Evolutionary conservation across 495 filamentous ascomycete genomes (phyloP), one percentile per base, ranked within the genome.

Genomic region (Aspergillus avenaceus): DNA sequence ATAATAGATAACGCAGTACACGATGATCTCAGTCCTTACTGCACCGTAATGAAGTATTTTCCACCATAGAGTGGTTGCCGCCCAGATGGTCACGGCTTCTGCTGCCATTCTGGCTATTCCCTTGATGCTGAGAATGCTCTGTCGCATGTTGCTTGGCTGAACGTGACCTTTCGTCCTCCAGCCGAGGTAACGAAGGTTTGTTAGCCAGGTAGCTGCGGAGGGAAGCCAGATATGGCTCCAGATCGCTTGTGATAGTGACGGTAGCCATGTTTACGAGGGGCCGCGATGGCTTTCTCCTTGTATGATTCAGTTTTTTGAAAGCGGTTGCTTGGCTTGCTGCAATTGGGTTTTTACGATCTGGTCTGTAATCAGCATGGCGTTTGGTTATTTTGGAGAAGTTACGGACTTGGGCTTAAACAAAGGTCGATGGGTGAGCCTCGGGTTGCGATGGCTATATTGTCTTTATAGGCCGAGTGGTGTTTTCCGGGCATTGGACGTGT

Each of bases 191-290:
- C 9, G 43, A 14, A 12, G 47, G 19, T 11, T 34, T 48, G 18
- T 47, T 53, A 31, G 47, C 55, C 27, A 69, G 58, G 48, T 59
- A 69, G 19, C 50, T 53, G 16, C 59, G 63, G 14, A 69, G 63
- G 7, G 63, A 66, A 14, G 58, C 59, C 26, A 69, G 38, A 36
- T 69, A 69, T 18, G 55, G 53, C 48, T 69, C 56, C 9, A 69
- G 36, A 22, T 69, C 65, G 38, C 54, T 59, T 2, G 63, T 69
- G 43, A 66, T 64, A 8, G 61, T 55, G 12, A 69, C 63, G 9
- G 61, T 66, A 3, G 61, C 47, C 63, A 69, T 60, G 12, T 32
- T 49, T 49, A 7, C 25, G 44, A 50, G 13, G 16, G 41, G 38
- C n/a, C 16, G 29, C 26, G 16, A 31, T 5, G 42, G 21, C 22